phyloP scores from a whole-genome alignment of 108 stramenopile genomes.

The Bacterosira constricta region DNA sequence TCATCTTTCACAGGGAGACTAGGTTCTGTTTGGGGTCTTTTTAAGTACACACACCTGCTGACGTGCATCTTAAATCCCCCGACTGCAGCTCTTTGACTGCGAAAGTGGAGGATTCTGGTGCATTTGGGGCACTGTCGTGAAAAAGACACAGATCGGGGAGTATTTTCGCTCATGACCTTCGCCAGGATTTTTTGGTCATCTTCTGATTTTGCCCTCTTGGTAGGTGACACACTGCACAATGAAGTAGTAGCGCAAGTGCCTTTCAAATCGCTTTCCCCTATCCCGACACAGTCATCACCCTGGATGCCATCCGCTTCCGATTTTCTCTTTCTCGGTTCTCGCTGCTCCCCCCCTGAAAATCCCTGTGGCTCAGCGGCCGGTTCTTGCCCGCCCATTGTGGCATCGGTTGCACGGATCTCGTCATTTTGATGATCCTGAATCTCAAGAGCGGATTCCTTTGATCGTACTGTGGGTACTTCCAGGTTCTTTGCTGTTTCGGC shows the following conservation, averaged over 20 bases:
- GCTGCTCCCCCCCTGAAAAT: not conserved
- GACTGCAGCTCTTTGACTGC: not conserved
- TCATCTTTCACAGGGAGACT: not conserved
- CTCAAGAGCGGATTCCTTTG: not conserved
- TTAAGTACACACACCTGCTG: not conserved
- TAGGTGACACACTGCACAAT: not conserved
- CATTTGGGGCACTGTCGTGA: conserved; percentile 1
- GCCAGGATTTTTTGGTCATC: not conserved
- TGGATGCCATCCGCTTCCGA: not conserved
- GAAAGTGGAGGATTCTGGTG: not conserved
- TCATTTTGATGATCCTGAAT: not conserved
- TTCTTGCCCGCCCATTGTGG: not conserved
- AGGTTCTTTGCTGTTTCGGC: not conserved
- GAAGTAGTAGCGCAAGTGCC: not conserved
- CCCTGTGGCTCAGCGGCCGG: not conserved
- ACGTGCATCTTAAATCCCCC: conserved; percentile 1
- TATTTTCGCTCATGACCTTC: not conserved
- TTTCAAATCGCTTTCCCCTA: not conserved
- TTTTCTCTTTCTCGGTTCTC: not conserved
- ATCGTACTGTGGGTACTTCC: not conserved
- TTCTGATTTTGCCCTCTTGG: not conserved
- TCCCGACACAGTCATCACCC: not conserved
- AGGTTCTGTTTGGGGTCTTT: not conserved
- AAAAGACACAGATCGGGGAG: not conserved
- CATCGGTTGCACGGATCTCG: not conserved